Evolutionary conservation across 225 moss, liverwort and hornwort genomes (phyloP), one percentile per base, ranked within the genome.

Genomic region (Pleurozium schreberi): DNA sequence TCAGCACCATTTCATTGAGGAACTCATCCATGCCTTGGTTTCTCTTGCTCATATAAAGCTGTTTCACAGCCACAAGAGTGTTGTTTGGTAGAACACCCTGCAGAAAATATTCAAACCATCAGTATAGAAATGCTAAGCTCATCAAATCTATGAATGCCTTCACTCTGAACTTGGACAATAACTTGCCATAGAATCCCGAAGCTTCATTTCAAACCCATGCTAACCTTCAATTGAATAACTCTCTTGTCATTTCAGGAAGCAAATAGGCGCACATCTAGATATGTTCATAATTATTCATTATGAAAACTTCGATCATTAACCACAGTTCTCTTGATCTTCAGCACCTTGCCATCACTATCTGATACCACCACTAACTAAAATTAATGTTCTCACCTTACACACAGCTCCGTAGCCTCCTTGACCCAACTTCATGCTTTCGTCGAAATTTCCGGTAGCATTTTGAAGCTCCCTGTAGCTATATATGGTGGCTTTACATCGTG

Each of bases 1-100:
- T 89, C 53, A 94, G 81, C 43, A 93, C 93, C 70, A 91, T 86
- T 83, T 93, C 94, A 57, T 92, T 94, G 14, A 92, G 82, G 65
- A 94, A 91, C 11, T 92, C 90, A 84, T 88, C 91, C 86, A 93
- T 68, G 74, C 80, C 84, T 64, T 84, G 75, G 38, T 22, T n/a
- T 31, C 45, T 53, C 68, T 91, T 61, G 65, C 83, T 30, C 78
- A 71, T 58, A n/a, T 36, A 88, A 8, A 92, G 89, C 69, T 87
- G 87, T 60, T 92, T 92, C 64, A 92, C 89, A 69, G 89, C 91
- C 25, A 92, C 87, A 36, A 53, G n/a, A 71, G 66, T 81, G 31
- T 52, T 59, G 50, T 87, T 92, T 60, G 89, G 57, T 27, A 92
- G 58, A 45, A 83, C 49, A 50, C 89, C 91, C 89, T 92, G 87